phyloP scores from a whole-genome alignment of 495 filamentous ascomycete species.

The Hypoxylon perforatum region DNA sequence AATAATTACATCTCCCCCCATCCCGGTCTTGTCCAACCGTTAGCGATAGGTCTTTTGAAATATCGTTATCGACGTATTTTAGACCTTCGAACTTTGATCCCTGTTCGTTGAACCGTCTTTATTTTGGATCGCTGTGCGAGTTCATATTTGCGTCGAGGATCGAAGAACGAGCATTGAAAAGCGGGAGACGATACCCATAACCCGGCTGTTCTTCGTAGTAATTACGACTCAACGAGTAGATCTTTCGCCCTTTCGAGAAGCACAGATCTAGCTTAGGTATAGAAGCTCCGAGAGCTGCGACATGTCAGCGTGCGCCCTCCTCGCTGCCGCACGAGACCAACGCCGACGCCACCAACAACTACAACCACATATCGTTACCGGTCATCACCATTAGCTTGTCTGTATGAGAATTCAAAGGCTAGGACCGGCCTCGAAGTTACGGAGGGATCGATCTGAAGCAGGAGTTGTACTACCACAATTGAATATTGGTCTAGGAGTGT shows the following conservation, averaged over 20 bases:
- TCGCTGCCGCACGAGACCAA: slow-evolving; percentile 37
- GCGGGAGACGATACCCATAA: no score
- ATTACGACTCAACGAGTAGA: slow-evolving; percentile 12
- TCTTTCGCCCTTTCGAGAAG: slow-evolving; percentile 30
- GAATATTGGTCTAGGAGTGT: not conserved
- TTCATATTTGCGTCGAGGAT: slow-evolving; percentile 23
- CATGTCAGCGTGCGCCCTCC: slow-evolving; percentile 36
- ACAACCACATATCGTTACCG: not conserved
- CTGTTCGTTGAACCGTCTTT: not conserved
- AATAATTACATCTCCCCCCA: not conserved
- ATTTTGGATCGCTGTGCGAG: slow-evolving; percentile 12
- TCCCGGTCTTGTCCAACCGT: not conserved
- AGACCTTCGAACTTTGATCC: not conserved
- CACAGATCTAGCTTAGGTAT: slow-evolving; percentile 20
- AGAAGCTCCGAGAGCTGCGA: slow-evolving; percentile 39
- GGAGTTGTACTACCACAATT: not conserved
- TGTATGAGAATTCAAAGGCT: no score
- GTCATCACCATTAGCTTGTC: no score
- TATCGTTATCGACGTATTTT: slow-evolving; percentile 12
- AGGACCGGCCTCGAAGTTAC: no score
- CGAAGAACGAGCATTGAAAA: slow-evolving; percentile 11
- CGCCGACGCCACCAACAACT: slow-evolving; percentile 13
- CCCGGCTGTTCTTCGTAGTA: no score
- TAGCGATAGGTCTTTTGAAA: slow-evolving; percentile 1
- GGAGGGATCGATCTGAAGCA: no score